Conservation (phyloP, 495 filamentous ascomycete species). For the Pseudotulostoma volvatum region DNA sequence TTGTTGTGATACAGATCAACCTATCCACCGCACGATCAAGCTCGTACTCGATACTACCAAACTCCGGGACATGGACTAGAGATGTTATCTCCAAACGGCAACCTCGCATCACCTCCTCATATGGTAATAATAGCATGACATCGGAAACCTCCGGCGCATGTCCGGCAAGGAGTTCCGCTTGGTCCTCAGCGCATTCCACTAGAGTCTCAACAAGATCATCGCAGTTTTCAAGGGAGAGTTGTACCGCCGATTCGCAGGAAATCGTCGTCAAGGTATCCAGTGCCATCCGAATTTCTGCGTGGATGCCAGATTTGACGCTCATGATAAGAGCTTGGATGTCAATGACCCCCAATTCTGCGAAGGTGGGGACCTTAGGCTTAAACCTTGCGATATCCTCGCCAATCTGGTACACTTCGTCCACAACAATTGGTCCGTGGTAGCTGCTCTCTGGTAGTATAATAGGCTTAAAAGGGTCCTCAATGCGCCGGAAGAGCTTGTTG, state of each 20-base stretch:
- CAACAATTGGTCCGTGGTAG: slow-evolving; percentile 48
- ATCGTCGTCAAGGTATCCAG: slow-evolving; percentile 67
- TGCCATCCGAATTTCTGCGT: slow-evolving; percentile 72
- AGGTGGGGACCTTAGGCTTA: slow-evolving; percentile 55
- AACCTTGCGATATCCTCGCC: slow-evolving; percentile 44
- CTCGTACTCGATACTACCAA: slow-evolving; percentile 66
- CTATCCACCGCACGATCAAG: slow-evolving; percentile 75
- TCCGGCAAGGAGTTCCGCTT: slow-evolving; percentile 61
- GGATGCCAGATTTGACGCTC: slow-evolving; percentile 82
- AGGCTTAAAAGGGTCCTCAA: slow-evolving; percentile 36
- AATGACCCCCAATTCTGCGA: slow-evolving; percentile 69
- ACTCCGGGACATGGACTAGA: slow-evolving; percentile 50
- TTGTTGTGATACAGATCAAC: slow-evolving; percentile 79
- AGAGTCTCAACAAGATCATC: slow-evolving; percentile 80
- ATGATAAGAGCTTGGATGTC: slow-evolving; percentile 85
- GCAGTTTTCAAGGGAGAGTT: slow-evolving; percentile 54
- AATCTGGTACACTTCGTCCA: slow-evolving; percentile 41
- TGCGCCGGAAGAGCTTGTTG: slow-evolving; percentile 29
- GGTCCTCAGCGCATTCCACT: slow-evolving; percentile 80
- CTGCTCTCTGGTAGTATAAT: slow-evolving; percentile 38
- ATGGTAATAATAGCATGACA: slow-evolving; percentile 58
- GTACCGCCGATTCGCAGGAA: slow-evolving; percentile 42
- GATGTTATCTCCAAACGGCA: slow-evolving; percentile 53
- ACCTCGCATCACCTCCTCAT: slow-evolving; percentile 73
- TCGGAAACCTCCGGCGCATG: slow-evolving; percentile 73